Conservation (phyloP, 2,329 filamentous ascomycete genomes). For the Ophiocordyceps camponoti-rufipedis region DNA sequence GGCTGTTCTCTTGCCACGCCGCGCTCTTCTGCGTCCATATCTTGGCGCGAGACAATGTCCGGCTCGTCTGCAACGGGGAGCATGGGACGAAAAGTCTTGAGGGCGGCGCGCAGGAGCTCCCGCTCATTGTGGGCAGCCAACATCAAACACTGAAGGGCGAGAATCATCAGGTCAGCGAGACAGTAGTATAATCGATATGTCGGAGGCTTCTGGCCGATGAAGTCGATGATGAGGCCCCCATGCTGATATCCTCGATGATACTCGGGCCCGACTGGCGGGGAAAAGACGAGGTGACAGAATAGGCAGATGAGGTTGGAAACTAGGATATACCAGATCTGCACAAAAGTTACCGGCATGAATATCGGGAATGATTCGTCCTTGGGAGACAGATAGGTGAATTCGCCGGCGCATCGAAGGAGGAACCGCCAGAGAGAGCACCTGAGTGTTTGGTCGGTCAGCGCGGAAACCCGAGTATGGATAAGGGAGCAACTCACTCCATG, state of each 20-base stretch:
- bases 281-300: conserved; percentile 36
- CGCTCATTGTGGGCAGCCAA: conserved; percentile 42
- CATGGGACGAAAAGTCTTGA: conserved; percentile 20
- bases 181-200: conserved; percentile 36
- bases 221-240: conserved; percentile 48
- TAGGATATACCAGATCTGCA: conserved; percentile 39
- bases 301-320: conserved; percentile 42
- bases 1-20: conserved; percentile 24
- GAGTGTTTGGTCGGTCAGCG: background rate
- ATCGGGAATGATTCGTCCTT: conserved; percentile 38
- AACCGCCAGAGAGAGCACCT: conserved; percentile 50
- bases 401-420: conserved; percentile 36
- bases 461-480: background rate
- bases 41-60: conserved; percentile 20
- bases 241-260: conserved; percentile 46
- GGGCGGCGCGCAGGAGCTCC: conserved; percentile 32
- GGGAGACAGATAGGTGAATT: conserved; percentile 46
- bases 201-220: conserved; percentile 47
- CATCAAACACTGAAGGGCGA: conserved; percentile 44
- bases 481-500: conserved; percentile 37
- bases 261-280: conserved; percentile 38
- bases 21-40: conserved; percentile 38
- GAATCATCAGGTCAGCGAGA: conserved; percentile 34
- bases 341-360: conserved; percentile 33
- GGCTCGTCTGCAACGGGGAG: conserved; percentile 11